phyloP scores from a whole-genome alignment of 176 grass and related monocot genomes.

The Lolium rigidum region DNA sequence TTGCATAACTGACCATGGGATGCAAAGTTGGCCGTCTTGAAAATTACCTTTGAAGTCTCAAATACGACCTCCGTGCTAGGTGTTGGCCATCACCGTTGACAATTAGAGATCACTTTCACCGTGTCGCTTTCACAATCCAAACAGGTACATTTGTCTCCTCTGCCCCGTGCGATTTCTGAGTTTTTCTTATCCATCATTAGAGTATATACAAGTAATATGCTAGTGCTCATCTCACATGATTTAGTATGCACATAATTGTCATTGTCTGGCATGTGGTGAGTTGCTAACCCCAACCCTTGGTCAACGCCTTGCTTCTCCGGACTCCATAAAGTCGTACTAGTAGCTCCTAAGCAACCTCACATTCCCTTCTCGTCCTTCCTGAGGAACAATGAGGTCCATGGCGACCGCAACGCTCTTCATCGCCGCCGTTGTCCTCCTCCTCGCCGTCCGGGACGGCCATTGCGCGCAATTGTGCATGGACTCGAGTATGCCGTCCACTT shows the following conservation, averaged over 20 bases:
- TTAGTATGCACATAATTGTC: conserved; percentile 29
- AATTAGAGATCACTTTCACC: no score
- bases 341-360: not conserved
- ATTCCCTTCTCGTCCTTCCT: not conserved
- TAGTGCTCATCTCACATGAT: conserved; percentile 22
- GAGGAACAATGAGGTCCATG: conserved; percentile 42
- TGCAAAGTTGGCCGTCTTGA: no score
- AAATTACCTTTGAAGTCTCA: no score
- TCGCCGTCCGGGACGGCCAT: conserved; percentile 45
- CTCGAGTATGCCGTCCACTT: conserved; percentile 40
- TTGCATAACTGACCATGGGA: no score
- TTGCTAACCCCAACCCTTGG: conserved; percentile 28
- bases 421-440: conserved; percentile 38
- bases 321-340: conserved; percentile 33
- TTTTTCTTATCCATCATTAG: conserved; percentile 33
- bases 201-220: not conserved
- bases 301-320: conserved; percentile 40
- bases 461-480: conserved; percentile 65
- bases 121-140: not conserved
- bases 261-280: conserved; percentile 19
- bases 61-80: no score
- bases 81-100: no score
- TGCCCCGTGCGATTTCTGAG: not conserved
- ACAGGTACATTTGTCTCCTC: not conserved
- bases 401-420: conserved; percentile 13